A percentile compares a stretch with the other conserved stretches of the same genome.
These are phyloP conservation scores for Mycena citricolor DNA, from an alignment of 1,284 basidiomycete genomes.

Conservation along the genomic window DNA sequence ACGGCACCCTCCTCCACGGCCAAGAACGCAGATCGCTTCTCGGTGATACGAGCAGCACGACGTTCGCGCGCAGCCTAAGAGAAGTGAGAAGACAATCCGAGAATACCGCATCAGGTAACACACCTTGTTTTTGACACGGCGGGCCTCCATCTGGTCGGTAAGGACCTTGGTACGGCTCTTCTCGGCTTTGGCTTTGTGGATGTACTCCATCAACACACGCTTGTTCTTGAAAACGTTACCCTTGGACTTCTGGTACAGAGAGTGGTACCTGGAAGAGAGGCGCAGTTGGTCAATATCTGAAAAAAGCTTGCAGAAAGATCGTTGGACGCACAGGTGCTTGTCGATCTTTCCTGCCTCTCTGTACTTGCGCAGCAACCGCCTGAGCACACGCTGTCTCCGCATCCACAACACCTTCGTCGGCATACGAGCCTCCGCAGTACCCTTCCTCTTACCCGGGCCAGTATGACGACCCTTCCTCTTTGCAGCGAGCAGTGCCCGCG, in stretches of 20 bases:
- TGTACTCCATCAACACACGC: constrained; percentile 99
- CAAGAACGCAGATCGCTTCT: constrained; percentile 92
- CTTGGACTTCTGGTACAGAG: constrained; percentile 99
- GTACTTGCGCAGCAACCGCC: constrained; percentile 96
- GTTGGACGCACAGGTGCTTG: constrained; percentile 87
- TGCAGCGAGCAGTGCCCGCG: constrained; percentile 88
- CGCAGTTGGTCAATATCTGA: no score
- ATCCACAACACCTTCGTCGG: constrained; percentile 99
- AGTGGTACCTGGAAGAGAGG: constrained; percentile 79
- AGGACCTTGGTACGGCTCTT: constrained; percentile 98
- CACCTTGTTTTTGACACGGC: constrained; percentile 91
- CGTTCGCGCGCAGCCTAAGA: constrained; percentile 90
- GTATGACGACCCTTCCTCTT: constrained; percentile 99
- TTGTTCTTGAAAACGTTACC: constrained; percentile 99
- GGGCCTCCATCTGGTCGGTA: constrained; percentile 98
- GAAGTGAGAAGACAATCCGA: constrained; percentile 5
- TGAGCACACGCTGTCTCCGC: constrained; percentile 95
- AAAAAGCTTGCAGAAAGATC: no score
- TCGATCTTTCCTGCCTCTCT: constrained; percentile 99
- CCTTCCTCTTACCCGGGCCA: constrained; percentile 97
- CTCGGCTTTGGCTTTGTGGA: constrained; percentile 99
- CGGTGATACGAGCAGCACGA: constrained; percentile 84
- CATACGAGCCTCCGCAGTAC: constrained; percentile 98
- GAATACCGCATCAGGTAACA: constrained; percentile 25
- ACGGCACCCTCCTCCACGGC: constrained; percentile 81